Conservation (phyloP, 2,329 filamentous ascomycete genomes). For the Stagonosporopsis cucurbitacearum region DNA sequence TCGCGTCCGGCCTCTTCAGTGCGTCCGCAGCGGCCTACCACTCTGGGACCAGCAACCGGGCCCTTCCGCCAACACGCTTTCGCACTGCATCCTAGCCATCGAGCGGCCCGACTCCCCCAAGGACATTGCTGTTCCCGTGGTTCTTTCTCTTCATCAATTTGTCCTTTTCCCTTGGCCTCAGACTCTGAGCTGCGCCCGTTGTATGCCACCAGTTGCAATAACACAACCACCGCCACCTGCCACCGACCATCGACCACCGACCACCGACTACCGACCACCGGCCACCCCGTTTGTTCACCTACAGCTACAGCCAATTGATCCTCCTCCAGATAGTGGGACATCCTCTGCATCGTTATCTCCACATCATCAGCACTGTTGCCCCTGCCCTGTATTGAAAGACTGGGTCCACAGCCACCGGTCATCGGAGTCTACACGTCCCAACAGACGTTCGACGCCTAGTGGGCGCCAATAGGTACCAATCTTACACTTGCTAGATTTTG, state of each 20-base stretch:
- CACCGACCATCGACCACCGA: not conserved
- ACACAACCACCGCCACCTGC: slow-evolving; percentile 14
- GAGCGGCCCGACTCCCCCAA: slow-evolving; percentile 22
- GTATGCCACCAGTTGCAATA: not conserved
- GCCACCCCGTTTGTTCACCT: slow-evolving; percentile 3
- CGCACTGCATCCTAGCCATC: slow-evolving; percentile 20
- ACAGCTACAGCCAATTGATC: slow-evolving; percentile 24
- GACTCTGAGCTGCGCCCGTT: slow-evolving; percentile 14
- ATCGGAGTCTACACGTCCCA: slow-evolving; percentile 10
- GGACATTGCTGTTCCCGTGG: slow-evolving; percentile 18
- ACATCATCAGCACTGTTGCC: not conserved
- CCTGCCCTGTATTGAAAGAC: not conserved
- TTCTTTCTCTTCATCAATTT: slow-evolving; percentile 8
- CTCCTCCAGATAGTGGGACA: slow-evolving; percentile 21
- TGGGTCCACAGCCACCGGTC: slow-evolving; percentile 8
- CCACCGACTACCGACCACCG: not conserved
- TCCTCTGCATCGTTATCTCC: slow-evolving; percentile 21
- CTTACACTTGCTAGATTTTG: not conserved
- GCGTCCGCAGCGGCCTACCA: slow-evolving; percentile 13
- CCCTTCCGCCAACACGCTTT: slow-evolving; percentile 23
- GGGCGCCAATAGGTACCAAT: slow-evolving; percentile 17
- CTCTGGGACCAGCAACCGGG: slow-evolving; percentile 21
- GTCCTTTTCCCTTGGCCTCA: slow-evolving; percentile 1
- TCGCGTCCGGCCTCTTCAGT: slow-evolving; percentile 14
- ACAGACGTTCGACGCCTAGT: not conserved